Evolutionary conservation across 2,329 filamentous ascomycete genomes (phyloP).

Genomic region (Diaporthe aspalathi): DNA sequence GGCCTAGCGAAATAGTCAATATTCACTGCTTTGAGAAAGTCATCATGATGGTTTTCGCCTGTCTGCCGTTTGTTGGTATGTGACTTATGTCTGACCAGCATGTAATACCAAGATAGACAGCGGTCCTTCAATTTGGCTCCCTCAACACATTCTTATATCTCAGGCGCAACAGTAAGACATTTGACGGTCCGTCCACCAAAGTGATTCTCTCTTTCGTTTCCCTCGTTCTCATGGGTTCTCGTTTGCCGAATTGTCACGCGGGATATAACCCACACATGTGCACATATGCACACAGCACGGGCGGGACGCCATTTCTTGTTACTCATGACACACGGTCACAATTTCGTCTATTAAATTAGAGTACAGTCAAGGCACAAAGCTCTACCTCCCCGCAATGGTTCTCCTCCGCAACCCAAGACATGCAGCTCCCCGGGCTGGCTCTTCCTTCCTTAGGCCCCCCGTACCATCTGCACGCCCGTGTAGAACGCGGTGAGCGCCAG

Average conservation of each 20-base stretch:
- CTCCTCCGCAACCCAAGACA: neutral
- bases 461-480: conserved; percentile 6
- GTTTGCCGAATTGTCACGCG: neutral
- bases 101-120: neutral
- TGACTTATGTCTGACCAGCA: neutral
- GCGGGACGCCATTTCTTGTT: neutral
- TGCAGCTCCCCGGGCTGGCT: neutral
- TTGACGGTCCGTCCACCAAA: neutral
- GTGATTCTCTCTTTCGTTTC: too few relatives aligned
- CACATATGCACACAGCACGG: neutral
- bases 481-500: conserved; percentile 20
- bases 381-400: neutral
- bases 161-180: too few relatives aligned
- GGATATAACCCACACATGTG: too few relatives aligned
- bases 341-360: neutral
- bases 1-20: conserved; percentile 13
- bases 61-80: too few relatives aligned
- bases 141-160: neutral
- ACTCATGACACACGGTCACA: neutral
- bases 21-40: neutral
- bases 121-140: neutral
- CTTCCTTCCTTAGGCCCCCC: conserved; percentile 7
- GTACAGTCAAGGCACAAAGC: neutral
- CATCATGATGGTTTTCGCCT: too few relatives aligned
- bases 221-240: neutral